These are phyloP conservation scores for Penicillium taxi DNA, from an alignment of 495 filamentous ascomycete genomes.

Conservation along the genomic window DNA sequence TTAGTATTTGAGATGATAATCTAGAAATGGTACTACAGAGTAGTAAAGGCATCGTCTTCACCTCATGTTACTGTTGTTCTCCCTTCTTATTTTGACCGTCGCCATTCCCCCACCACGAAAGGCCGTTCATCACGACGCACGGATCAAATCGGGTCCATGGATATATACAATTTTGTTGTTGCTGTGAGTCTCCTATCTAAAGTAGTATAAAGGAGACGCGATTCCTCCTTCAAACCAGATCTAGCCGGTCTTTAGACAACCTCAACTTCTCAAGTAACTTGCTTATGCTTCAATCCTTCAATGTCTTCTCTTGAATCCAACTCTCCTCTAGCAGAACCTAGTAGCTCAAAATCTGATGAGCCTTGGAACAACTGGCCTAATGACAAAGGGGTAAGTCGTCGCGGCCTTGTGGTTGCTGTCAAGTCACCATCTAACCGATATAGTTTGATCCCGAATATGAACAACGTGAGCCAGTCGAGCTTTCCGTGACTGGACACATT, in stretches of 20 bases:
- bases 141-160: too few relatives aligned
- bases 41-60: too few relatives aligned
- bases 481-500: slow-evolving; percentile 41
- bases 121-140: too few relatives aligned
- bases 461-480: slow-evolving; percentile 39
- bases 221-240: too few relatives aligned
- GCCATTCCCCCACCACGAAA: slow-evolving; percentile 18
- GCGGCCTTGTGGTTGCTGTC: not conserved
- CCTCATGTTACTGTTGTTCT: too few relatives aligned
- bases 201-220: too few relatives aligned
- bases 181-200: too few relatives aligned
- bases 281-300: not conserved
- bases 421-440: slow-evolving; percentile 1
- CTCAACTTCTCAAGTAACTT: not conserved
- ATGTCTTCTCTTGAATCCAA: slow-evolving; percentile 7
- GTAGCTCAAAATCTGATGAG: slow-evolving; percentile 2
- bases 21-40: too few relatives aligned
- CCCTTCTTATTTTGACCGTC: too few relatives aligned
- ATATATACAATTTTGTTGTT: too few relatives aligned
- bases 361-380: slow-evolving; percentile 22
- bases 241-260: not conserved
- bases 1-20: too few relatives aligned
- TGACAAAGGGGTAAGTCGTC: slow-evolving; percentile 16
- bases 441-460: slow-evolving; percentile 48
- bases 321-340: not conserved